Evolutionary conservation across 345 rosid genomes (phyloP).

Genomic region (Gossypium stocksii): DNA sequence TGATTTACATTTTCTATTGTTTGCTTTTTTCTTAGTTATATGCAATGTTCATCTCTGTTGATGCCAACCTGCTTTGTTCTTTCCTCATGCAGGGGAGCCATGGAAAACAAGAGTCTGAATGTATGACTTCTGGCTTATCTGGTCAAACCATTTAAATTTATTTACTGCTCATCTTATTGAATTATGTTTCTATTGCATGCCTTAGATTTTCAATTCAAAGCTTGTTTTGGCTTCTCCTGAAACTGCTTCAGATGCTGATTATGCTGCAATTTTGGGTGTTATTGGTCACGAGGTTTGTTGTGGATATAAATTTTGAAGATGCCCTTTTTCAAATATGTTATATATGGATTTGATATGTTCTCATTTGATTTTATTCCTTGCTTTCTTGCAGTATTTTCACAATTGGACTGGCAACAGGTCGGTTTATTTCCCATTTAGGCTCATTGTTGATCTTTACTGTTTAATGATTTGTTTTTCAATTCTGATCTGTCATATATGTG

Average conservation of each 20-base stretch:
- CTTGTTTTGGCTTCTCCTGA: slow-evolving; percentile 98
- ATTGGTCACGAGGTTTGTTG: slow-evolving; percentile 95
- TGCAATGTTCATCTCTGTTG: background rate
- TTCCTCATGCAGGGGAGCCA: slow-evolving; percentile 78
- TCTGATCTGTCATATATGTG: background rate
- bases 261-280: slow-evolving; percentile 95
- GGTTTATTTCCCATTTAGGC: slow-evolving; percentile 14
- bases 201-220: slow-evolving; percentile 93
- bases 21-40: background rate
- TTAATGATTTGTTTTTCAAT: background rate
- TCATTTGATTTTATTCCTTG: slow-evolving; percentile 25
- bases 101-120: slow-evolving; percentile 99
- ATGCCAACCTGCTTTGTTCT: background rate
- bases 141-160: background rate
- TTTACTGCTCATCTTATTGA: slow-evolving; percentile 9
- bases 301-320: background rate
- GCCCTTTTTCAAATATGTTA: background rate
- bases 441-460: background rate
- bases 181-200: slow-evolving; percentile 23
- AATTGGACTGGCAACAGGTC: slow-evolving; percentile 99
- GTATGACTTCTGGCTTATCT: slow-evolving; percentile 37
- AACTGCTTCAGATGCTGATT: slow-evolving; percentile 93
- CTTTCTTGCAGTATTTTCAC: slow-evolving; percentile 85
- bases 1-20: background rate
- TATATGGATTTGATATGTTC: slow-evolving; percentile 2